phyloP scores from a whole-genome alignment of 2,329 filamentous ascomycete species.

The Graphilbum ipis-grandicollis region DNA sequence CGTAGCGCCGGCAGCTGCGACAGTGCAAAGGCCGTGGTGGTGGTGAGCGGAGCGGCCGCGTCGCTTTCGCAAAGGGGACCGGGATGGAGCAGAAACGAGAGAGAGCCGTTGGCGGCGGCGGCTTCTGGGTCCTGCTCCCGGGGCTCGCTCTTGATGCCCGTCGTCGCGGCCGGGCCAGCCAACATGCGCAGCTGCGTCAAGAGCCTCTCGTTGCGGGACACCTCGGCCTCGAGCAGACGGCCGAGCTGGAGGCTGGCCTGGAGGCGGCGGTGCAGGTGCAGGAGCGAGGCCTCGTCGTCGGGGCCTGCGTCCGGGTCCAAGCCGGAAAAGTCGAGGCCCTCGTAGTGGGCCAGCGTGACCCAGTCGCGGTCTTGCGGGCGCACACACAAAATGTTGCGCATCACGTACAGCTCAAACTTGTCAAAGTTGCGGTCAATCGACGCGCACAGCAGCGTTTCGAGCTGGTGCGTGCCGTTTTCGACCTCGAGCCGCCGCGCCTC shows the following conservation, averaged over 20 bases:
- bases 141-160: conserved; percentile 4
- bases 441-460: conserved; percentile 66
- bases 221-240: conserved; percentile 50
- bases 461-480: conserved; percentile 70
- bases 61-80: conserved; percentile 33
- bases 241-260: conserved; percentile 67
- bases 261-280: conserved; percentile 53
- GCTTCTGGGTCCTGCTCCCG: conserved; percentile 4
- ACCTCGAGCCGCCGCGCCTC: conserved; percentile 51
- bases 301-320: too few species aligned
- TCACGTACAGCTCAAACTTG: conserved; percentile 73
- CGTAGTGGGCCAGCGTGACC: conserved; percentile 74
- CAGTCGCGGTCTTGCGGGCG: conserved; percentile 53
- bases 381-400: conserved; percentile 69
- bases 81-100: conserved; percentile 41
- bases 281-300: conserved; percentile 27
- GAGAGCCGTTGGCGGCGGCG: conserved; percentile 14
- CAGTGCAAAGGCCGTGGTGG: conserved; percentile 61
- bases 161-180: conserved; percentile 13
- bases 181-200: conserved; percentile 42
- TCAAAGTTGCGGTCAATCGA: conserved; percentile 76
- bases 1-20: conserved; percentile 71
- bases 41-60: conserved; percentile 40
- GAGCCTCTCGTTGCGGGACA: conserved; percentile 52
- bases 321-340: conserved; percentile 40